phyloP scores from a whole-genome alignment of 2,329 filamentous ascomycete genomes.

The Oidium heveae region DNA sequence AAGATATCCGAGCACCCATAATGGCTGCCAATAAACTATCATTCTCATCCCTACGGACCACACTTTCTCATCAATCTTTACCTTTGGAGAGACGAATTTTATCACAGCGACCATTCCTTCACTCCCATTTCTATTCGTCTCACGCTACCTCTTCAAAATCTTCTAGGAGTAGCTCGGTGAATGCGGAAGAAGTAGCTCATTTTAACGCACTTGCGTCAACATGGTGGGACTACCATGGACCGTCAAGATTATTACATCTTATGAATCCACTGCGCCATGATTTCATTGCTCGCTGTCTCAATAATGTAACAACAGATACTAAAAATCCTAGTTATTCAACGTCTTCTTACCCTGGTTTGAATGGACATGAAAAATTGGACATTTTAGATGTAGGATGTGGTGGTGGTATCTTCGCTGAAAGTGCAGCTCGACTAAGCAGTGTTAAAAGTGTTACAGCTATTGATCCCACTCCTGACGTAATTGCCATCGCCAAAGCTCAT shows the following conservation, averaged over 20 bases:
- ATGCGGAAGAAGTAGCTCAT: conserved; percentile 71
- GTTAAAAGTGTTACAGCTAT: conserved; percentile 46
- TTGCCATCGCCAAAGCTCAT: conserved; percentile 52
- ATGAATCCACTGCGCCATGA: conserved; percentile 95
- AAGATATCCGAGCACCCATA: too few species aligned
- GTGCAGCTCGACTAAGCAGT: conserved; percentile 40
- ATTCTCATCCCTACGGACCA: too few species aligned
- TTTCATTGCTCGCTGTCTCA: conserved; percentile 49
- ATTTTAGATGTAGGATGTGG: conserved; percentile 91
- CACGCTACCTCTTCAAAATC: too few species aligned
- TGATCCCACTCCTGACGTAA: conserved; percentile 50
- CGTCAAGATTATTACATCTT: conserved; percentile 75
- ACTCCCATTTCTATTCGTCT: too few species aligned
- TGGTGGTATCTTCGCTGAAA: conserved; percentile 88
- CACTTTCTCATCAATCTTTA: too few species aligned
- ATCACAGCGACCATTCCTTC: too few species aligned
- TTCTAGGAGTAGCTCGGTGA: conserved; percentile 37
- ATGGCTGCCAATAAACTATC: too few species aligned
- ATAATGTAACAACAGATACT: too few species aligned
- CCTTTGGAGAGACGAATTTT: too few species aligned
- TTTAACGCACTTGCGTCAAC: conserved; percentile 80
- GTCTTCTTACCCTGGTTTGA: conserved; percentile 15
- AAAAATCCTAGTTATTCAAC: conserved; percentile 20
- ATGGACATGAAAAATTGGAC: conserved; percentile 14
- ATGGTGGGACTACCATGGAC: conserved; percentile 94